These are phyloP conservation scores for Ceratorhiza oryzae-sativae DNA, from an alignment of 1,284 basidiomycete genomes.

Conservation along the genomic window DNA sequence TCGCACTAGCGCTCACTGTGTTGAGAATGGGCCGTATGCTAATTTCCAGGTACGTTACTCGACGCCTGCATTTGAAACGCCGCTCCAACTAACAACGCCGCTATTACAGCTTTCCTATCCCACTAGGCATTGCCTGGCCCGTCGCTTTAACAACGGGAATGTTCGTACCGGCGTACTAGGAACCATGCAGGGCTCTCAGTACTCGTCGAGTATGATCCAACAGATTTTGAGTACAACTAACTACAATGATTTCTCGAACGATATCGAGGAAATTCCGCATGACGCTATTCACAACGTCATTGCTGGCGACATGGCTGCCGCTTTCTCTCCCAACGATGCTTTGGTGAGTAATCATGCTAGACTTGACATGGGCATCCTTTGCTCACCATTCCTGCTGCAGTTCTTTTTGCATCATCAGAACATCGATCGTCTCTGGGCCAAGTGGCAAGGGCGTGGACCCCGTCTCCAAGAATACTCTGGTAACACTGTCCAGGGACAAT, in stretches of 20 bases:
- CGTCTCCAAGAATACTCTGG: slow-evolving; percentile 19
- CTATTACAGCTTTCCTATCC: slow-evolving; percentile 19
- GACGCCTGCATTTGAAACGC: neutral
- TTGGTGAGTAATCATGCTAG: slow-evolving; percentile 25
- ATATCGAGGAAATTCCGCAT: slow-evolving; percentile 21
- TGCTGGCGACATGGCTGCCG: slow-evolving; percentile 30
- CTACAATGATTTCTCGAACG: slow-evolving; percentile 17
- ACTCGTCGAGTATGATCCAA: slow-evolving; percentile 5
- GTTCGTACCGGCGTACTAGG: slow-evolving; percentile 3
- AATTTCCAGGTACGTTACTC: slow-evolving; percentile 20
- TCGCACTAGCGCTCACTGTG: slow-evolving; percentile 13
- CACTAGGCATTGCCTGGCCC: slow-evolving; percentile 17
- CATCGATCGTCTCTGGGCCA: slow-evolving; percentile 40
- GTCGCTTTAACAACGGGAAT: slow-evolving; percentile 36
- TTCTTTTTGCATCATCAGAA: slow-evolving; percentile 40
- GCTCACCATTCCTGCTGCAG: too few relatives aligned
- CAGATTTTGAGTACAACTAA: neutral
- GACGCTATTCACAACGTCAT: slow-evolving; percentile 35
- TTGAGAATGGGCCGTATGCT: slow-evolving; percentile 29
- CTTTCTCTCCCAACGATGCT: slow-evolving; percentile 36
- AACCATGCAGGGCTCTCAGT: slow-evolving; percentile 31
- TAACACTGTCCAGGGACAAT: slow-evolving; percentile 31
- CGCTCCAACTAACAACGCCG: too few relatives aligned
- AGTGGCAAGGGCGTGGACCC: slow-evolving; percentile 20
- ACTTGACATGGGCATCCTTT: too few relatives aligned